Conservation (phyloP, 108 stramenopile genomes). For the Fragilaria crotonensis region DNA sequence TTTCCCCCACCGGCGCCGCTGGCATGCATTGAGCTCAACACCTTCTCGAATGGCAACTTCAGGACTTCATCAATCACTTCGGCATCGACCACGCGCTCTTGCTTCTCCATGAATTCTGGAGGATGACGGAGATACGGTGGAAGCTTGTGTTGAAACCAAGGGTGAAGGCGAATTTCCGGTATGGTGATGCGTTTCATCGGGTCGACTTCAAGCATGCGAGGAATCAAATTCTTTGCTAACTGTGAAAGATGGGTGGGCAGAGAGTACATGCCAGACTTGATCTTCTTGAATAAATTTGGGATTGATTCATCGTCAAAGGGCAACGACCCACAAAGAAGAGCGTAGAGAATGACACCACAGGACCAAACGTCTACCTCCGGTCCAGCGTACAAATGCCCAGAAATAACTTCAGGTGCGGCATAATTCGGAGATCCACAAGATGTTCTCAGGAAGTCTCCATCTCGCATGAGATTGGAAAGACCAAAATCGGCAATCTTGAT, state of each 20-base stretch:
- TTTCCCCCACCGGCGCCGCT: constrained; percentile 14
- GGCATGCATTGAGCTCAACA: too few species aligned
- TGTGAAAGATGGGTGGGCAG: constrained; percentile 93
- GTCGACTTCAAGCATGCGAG: constrained; percentile 98
- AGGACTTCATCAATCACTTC: constrained; percentile 89
- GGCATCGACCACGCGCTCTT: constrained; percentile 83
- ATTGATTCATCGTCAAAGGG: constrained; percentile 99
- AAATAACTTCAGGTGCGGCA: constrained; percentile 98
- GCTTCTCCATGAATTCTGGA: constrained; percentile 93
- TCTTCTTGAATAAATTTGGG: constrained; percentile 98
- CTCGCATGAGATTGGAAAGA: constrained; percentile 95
- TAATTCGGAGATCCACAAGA: constrained; percentile 98
- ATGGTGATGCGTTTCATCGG: constrained; percentile 99
- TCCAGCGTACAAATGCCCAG: constrained; percentile 96
- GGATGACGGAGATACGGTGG: constrained; percentile 94
- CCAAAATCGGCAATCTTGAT: constrained; percentile 99
- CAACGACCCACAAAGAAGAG: constrained; percentile 95
- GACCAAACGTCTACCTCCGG: constrained; percentile 99
- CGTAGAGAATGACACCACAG: constrained; percentile 99
- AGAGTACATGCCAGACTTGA: constrained; percentile 97
- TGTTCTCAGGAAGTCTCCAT: constrained; percentile 98
- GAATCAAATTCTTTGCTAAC: constrained; percentile 92
- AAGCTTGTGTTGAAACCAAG: constrained; percentile 97
- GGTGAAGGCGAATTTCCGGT: constrained; percentile 93
- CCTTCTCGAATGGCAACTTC: constrained; percentile 83